Evolutionary conservation across 352 stramenopile species (phyloP), one percentile per base, ranked within the genome.

Genomic region (Pythium rhizo-oryzae): DNA sequence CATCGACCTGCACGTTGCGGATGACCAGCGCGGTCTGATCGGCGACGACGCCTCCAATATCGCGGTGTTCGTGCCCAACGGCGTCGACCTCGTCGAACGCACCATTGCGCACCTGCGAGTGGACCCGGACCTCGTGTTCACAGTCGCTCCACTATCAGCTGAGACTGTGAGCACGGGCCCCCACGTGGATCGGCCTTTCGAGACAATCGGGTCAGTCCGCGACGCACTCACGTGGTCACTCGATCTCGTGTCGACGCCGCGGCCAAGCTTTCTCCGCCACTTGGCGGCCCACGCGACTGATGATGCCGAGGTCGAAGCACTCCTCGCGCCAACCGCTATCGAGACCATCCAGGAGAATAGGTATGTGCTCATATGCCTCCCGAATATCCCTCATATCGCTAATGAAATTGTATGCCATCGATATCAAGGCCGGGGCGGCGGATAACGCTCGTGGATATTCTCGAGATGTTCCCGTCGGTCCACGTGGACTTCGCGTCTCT

Each of bases 171-270:
- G 5, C 16, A 15, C 25, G 15, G 60, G 33, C 4, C 35, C 52
- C 12, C 67, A 67, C 59, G 59, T 64, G 12, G 30, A 71, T 24
- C 75, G 76, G 8, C 86, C 86, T 24, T 94, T 92, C 66, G 74
- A 77, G 24, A 61, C 70, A 1, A 81, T 89, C 46, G 81, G 81
- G 28, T 85, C 74, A 2, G 77, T 92, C 19, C 78, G 69, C n/a
- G 80, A 92, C n/a, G 83, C 80, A 1, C 73, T 96, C 21, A 89
- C 69, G 28, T 96, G 88, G 88, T 82, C 71, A n/a, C 83, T 96
- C 13, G 88, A 96, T 53, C 62, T 96, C 23, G 62, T 79, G 13
- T 86, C 86, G 18, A 84, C 85, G 1, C 86, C 85, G 19, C 79
- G 81, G 0, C 65, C 85, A 0, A 79, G 75, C 12, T 90, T 93